Evolutionary conservation across 495 filamentous ascomycete species (phyloP).

Genomic region (Penicillium parvum): DNA sequence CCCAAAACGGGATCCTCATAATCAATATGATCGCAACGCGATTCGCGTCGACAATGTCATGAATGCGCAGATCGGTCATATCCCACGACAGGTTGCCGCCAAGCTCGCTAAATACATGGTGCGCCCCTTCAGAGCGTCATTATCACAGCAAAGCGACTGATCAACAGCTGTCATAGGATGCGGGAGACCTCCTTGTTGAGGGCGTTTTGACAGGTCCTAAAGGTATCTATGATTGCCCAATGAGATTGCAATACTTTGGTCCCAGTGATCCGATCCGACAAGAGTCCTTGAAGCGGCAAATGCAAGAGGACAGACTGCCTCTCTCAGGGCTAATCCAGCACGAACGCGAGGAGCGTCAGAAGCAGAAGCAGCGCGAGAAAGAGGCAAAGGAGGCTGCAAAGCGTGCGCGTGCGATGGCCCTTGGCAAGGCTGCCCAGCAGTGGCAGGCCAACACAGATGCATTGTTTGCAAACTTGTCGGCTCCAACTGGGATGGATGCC

Average conservation of each 20-base stretch:
- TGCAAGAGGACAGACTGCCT: slow-evolving; percentile 61
- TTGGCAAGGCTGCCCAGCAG: slow-evolving; percentile 33
- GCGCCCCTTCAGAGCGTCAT: neutral
- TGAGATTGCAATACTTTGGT: slow-evolving; percentile 64
- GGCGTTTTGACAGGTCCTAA: slow-evolving; percentile 61
- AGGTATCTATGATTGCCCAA: slow-evolving; percentile 63
- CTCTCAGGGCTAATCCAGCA: slow-evolving; percentile 34
- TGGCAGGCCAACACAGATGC: slow-evolving; percentile 25
- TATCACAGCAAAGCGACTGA: neutral
- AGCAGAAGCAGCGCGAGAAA: slow-evolving; percentile 33
- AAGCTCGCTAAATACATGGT: slow-evolving; percentile 75
- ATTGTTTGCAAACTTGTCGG: slow-evolving; percentile 30
- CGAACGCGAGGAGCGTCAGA: slow-evolving; percentile 29
- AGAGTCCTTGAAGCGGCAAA: slow-evolving; percentile 49
- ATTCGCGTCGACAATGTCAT: slow-evolving; percentile 79
- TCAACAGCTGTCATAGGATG: slow-evolving; percentile 40
- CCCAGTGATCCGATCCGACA: slow-evolving; percentile 50
- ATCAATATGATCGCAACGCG: slow-evolving; percentile 73
- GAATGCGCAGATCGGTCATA: slow-evolving; percentile 73
- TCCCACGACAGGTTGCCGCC: slow-evolving; percentile 58
- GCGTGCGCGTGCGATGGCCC: slow-evolving; percentile 37
- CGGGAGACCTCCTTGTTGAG: slow-evolving; percentile 55
- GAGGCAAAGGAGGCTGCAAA: slow-evolving; percentile 49
- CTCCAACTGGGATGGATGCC: slow-evolving; percentile 18
- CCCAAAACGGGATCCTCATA: slow-evolving; percentile 62